phyloP scores from a whole-genome alignment of 176 grass and related monocot genomes.

The Paspalum notatum region DNA sequence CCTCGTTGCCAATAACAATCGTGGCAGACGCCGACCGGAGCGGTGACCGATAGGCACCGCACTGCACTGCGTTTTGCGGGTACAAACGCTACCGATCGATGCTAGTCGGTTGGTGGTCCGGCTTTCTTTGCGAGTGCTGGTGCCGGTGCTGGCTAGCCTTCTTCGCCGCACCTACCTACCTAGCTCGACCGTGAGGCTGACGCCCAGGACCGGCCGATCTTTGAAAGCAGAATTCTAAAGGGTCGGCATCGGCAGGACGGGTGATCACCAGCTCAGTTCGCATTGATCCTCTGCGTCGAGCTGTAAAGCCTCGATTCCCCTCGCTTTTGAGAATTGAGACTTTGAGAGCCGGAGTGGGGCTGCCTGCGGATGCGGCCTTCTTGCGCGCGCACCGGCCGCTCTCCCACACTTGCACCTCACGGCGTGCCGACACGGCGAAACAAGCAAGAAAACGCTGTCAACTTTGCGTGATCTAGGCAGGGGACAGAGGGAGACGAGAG shows the following conservation, averaged over 20 bases:
- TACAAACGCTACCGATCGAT: neutral
- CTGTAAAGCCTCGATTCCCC: conserved; percentile 36
- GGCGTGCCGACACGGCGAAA: neutral
- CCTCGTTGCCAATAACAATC: neutral
- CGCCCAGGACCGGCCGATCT: neutral
- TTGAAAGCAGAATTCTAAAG: conserved; percentile 3
- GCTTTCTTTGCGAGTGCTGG: neutral
- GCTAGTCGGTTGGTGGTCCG: neutral
- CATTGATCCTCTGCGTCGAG: conserved; percentile 26
- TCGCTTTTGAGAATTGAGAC: conserved; percentile 41
- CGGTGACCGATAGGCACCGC: neutral
- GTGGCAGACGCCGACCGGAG: neutral
- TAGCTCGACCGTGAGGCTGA: too few relatives aligned
- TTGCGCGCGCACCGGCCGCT: neutral
- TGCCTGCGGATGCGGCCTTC: too few relatives aligned
- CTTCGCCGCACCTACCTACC: neutral
- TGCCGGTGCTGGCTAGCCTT: neutral
- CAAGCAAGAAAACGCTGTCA: neutral
- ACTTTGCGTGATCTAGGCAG: neutral
- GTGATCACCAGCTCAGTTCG: conserved; percentile 23
- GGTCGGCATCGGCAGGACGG: neutral
- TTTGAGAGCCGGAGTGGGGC: neutral
- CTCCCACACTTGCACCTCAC: conserved; percentile 30
- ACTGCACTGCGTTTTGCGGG: neutral
- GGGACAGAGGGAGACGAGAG: too few relatives aligned